Conservation (phyloP, 2,329 filamentous ascomycete species). For the Fusarium begoniae region DNA sequence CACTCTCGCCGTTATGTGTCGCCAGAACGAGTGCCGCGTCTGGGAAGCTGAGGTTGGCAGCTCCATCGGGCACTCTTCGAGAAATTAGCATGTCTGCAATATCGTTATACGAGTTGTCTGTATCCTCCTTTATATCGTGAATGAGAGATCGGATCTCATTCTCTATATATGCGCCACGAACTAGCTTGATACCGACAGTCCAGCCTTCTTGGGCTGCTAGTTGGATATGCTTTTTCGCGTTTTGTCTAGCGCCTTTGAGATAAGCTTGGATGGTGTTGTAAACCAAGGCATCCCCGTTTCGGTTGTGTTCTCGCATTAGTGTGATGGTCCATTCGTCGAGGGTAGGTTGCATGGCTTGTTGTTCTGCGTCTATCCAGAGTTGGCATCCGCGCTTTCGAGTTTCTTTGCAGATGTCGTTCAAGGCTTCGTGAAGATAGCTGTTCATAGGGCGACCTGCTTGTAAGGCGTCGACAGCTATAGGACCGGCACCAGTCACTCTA, state of each 20-base stretch:
- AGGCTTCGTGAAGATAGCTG: slow-evolving; percentile 50
- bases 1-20: slow-evolving; percentile 59
- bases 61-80: slow-evolving; percentile 37
- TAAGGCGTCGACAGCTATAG: slow-evolving; percentile 50
- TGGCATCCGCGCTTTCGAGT: slow-evolving; percentile 50
- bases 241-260: slow-evolving; percentile 56
- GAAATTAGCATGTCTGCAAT: slow-evolving; percentile 58
- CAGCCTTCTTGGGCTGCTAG: slow-evolving; percentile 58
- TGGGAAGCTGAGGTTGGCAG: slow-evolving; percentile 48
- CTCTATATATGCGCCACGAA: slow-evolving; percentile 64
- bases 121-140: slow-evolving; percentile 61
- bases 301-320: slow-evolving; percentile 52
- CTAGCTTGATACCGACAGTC: slow-evolving; percentile 64
- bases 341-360: slow-evolving; percentile 53
- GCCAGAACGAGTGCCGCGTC: slow-evolving; percentile 60
- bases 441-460: slow-evolving; percentile 47
- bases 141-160: slow-evolving; percentile 59
- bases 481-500: slow-evolving; percentile 55
- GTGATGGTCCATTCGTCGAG: slow-evolving; percentile 46
- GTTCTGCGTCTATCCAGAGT: slow-evolving; percentile 58
- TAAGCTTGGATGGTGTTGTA: slow-evolving; percentile 67
- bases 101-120: slow-evolving; percentile 60
- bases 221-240: slow-evolving; percentile 56
- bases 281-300: slow-evolving; percentile 43
- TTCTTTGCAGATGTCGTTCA: slow-evolving; percentile 51